These are phyloP conservation scores for Trypanosoma lewisi DNA, from an alignment of 208 protist genomes.

Conservation along the genomic window DNA sequence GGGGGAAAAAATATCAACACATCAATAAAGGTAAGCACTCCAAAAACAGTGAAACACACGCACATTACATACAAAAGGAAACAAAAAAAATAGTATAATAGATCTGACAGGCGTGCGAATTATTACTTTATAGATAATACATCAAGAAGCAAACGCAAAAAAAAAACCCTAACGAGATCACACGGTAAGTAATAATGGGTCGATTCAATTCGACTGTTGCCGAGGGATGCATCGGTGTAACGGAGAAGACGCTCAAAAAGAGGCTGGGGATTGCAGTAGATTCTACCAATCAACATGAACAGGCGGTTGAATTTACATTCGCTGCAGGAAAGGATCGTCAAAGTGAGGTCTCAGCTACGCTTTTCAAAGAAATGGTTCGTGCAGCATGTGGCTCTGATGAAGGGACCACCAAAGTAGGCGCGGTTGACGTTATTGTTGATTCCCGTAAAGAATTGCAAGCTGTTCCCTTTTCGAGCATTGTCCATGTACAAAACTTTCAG, in stretches of 20 bases:
- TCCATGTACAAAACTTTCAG: constrained; percentile 48
- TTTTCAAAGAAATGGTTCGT: constrained; percentile 73
- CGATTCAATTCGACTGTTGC: constrained; percentile 27
- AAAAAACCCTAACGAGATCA: background rate
- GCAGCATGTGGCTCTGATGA: constrained; percentile 71
- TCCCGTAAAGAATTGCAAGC: constrained; percentile 29
- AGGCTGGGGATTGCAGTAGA: constrained; percentile 38
- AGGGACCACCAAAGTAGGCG: constrained; percentile 57
- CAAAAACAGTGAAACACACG: too few species aligned
- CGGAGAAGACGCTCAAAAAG: constrained; percentile 61
- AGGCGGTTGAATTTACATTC: constrained; percentile 44
- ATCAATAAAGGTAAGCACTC: too few species aligned
- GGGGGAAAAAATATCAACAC: constrained; percentile 8
- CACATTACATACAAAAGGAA: background rate
- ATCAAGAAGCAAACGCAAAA: constrained; percentile 1
- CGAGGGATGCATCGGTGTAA: constrained; percentile 60
- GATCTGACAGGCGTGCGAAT: background rate
- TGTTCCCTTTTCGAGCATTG: constrained; percentile 53
- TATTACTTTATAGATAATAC: background rate
- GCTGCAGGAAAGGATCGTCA: constrained; percentile 28
- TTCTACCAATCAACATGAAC: constrained; percentile 16
- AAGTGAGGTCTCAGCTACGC: constrained; percentile 34
- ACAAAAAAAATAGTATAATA: constrained; percentile 18
- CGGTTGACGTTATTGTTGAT: constrained; percentile 65
- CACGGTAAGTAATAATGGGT: constrained; percentile 4